Base-by-base conservation (phyloP, 2,329 filamentous ascomycete species). In the Trichoderma harzianum region DNA sequence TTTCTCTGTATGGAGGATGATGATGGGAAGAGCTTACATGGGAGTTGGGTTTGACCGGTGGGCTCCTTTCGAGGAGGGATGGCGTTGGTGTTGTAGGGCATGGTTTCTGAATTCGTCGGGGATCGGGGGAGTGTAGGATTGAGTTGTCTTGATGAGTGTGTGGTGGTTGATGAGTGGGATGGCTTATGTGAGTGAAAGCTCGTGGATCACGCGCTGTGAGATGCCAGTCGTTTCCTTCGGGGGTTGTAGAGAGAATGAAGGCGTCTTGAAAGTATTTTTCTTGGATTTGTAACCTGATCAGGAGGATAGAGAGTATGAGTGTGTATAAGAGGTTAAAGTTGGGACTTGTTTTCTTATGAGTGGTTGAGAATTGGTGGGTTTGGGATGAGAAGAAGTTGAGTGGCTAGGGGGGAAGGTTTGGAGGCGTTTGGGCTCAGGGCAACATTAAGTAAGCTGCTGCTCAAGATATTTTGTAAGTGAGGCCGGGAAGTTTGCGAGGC, bases 31-130 rank as follows among this genome's bases (percentile, higher is more conserved):
- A n/a, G 85, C 92, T 82, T 85, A 97, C 95, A 86, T 10, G 95
- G 95, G 36, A 98, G 88, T 76, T 93, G 92, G 26, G 93, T 92
- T 75, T 94, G 91, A 76, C 95, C 95, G 3, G 93, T 97, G 60
- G 93, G 89, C 82, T 97, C 94, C 79, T 93, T 91, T 73, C 92
- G 86, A 51, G 92, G 93, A 75, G 92, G 89, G 71, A 96, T 96
- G 21, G 93, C 91, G 4, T 91, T 90, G 75, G 93, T 95, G 83
- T 97, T 97, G 85, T 96, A 95, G 30, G 95, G 93, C 95, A 98
- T 98, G 64, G 21, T 82, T 36, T 5, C 1, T 30, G 34, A 7
- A 14, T 11, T 14, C 7, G 16, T 16, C 7, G 3, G 16, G 24
- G 16, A 21, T 18, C 16, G 47, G 36, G n/a, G n/a, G n/a, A n/a